phyloP scores from a whole-genome alignment of 2,329 filamentous ascomycete species.

The Biscogniauxia sp. region DNA sequence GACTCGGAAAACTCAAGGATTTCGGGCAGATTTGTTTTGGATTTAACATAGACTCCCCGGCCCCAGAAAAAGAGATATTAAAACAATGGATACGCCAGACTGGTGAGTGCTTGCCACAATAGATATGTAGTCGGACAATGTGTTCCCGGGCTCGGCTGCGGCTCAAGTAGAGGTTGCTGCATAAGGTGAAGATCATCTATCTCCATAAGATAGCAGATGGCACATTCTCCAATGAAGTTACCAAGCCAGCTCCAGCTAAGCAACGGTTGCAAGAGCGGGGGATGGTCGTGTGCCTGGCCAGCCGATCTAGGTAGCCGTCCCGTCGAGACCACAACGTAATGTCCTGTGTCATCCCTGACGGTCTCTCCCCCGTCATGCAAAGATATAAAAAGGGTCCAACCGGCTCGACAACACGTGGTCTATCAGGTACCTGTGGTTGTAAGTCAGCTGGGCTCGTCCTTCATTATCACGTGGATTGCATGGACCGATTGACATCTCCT shows the following conservation, averaged over 20 bases:
- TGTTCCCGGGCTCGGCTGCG: constrained; percentile 21
- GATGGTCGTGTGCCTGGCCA: constrained; percentile 13
- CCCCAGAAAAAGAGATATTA: not conserved
- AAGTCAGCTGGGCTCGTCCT: not conserved
- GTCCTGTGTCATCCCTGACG: not conserved
- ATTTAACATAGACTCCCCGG: not conserved
- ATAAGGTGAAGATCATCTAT: constrained; percentile 20
- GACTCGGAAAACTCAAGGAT: not conserved
- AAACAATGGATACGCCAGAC: not conserved
- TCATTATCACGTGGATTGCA: not conserved
- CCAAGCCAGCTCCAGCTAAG: constrained; percentile 13
- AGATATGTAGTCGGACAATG: constrained; percentile 17
- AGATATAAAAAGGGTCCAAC: not conserved
- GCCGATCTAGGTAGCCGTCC: constrained; percentile 10
- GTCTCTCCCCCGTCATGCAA: not conserved
- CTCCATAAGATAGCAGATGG: constrained; percentile 16
- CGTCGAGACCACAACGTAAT: not conserved
- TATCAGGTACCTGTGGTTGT: not conserved
- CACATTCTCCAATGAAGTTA: constrained; percentile 19
- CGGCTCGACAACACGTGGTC: not conserved
- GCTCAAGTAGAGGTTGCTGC: constrained; percentile 18
- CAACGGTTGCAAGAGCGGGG: constrained; percentile 8
- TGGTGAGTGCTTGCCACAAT: not conserved
- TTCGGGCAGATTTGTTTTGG: not conserved
- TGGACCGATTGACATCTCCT: not conserved